Evolutionary conservation across 441 rosid genomes (phyloP), one percentile per base, ranked within the genome.

Genomic region (Pelargonium australe): DNA sequence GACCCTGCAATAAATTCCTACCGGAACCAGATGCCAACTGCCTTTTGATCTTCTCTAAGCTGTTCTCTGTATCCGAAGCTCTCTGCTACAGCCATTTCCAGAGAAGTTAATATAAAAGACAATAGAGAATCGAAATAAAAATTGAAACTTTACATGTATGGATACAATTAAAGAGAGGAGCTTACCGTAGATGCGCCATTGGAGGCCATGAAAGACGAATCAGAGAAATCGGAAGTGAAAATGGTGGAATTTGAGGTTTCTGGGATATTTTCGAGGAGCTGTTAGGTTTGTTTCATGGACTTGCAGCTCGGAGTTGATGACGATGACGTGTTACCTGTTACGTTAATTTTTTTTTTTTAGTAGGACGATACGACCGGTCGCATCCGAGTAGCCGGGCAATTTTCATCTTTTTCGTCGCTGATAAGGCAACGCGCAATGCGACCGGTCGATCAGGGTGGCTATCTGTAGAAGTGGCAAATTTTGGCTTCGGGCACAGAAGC

Each of bases 41-140:
- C 73, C 98, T 83, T 80, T 95, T 95, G 86, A 92, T 92, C 91
- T 81, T 92, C 75, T 92, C 99, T 83, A 92, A 85, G 80, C 96
- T 90, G 78, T 77, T 89, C 73, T 86, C 92, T 10, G 86, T 78
- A 73, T 84, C 93, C 67, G 76, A 81, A 61, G 69, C 58, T 79
- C 80, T 78, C 87, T 86, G 90, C 73, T 76, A 72, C 71, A 65
- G 77, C 44, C 63, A 25, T 60, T 58, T 23, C 17, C 63, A 70
- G 57, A 4, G 40, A 34, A 34, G 40, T 34, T 34, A 34, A 34
- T 7, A 34, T 3, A 5, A 7, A 5, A 34, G 40, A 34, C 40
- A 34, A 34, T 4, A 34, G 40, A 34, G 40, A 34, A 34, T 34
- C 86, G 0, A 53, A 53, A 53, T 53, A 53, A 53, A 53, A 53